Conservation (phyloP, 1,139 yeast species). For the Blastobotrys malaysiensis region DNA sequence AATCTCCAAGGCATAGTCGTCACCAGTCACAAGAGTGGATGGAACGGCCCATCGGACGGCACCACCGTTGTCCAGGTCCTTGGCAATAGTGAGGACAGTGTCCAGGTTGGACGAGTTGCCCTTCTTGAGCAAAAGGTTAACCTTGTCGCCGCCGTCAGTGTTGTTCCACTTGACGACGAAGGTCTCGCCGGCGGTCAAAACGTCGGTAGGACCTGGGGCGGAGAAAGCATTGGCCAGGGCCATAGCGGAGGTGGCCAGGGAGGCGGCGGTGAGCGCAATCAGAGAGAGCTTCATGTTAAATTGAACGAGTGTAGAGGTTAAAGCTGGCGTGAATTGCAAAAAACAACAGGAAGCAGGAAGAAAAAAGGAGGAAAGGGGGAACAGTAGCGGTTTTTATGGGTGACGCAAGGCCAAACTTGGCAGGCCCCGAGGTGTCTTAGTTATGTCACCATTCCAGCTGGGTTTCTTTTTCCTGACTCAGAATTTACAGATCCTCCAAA, state of each 20-base stretch:
- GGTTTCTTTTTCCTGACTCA: not conserved
- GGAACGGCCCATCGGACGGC: constrained; percentile 37
- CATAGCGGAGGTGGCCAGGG: constrained; percentile 16
- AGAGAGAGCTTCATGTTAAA: constrained; percentile 12
- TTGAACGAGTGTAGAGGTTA: constrained; percentile 3
- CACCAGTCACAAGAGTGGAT: constrained; percentile 26
- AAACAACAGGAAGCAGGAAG: not conserved
- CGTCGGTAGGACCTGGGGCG: constrained; percentile 27
- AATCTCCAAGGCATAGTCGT: constrained; percentile 33
- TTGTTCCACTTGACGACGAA: constrained; percentile 33
- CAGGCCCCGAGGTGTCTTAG: not conserved
- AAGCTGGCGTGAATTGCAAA: not conserved
- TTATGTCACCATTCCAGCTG: not conserved
- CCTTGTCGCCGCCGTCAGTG: constrained; percentile 30
- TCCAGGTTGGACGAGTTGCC: constrained; percentile 32
- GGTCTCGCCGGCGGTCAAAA: constrained; percentile 31
- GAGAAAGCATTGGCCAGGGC: constrained; percentile 30
- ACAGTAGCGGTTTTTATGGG: not conserved
- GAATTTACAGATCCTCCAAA: not conserved
- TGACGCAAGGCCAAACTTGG: not conserved
- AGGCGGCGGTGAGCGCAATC: constrained; percentile 12
- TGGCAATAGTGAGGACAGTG: constrained; percentile 34
- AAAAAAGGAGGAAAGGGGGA: not conserved
- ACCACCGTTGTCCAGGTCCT: constrained; percentile 33
- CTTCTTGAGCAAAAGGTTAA: constrained; percentile 30